phyloP scores from a whole-genome alignment of 2,329 filamentous ascomycete species.

The Passalora sequoiae region DNA sequence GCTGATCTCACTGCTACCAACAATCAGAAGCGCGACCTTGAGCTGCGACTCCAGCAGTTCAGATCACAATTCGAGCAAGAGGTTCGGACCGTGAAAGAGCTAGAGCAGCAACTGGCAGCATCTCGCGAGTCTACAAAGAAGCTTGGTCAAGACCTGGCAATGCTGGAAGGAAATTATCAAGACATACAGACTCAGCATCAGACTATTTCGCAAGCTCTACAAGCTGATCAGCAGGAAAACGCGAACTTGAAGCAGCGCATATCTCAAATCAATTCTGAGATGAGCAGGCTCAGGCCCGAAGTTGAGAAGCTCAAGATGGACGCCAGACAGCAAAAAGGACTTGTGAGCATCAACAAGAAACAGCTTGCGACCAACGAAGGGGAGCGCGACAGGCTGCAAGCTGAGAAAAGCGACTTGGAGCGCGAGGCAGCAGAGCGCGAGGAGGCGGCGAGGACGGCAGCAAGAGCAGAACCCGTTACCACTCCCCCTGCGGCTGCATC shows the following conservation, averaged over 20 bases:
- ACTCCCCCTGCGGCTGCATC: conserved; percentile 14
- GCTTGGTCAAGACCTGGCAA: conserved; percentile 74
- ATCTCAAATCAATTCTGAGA: conserved; percentile 72
- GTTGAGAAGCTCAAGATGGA: conserved; percentile 91
- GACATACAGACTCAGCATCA: conserved; percentile 80
- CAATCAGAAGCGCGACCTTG: conserved; percentile 88
- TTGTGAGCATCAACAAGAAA: conserved; percentile 98
- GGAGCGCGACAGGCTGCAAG: conserved; percentile 81
- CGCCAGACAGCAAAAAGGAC: conserved; percentile 88
- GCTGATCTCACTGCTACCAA: conserved; percentile 75
- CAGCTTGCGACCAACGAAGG: conserved; percentile 84
- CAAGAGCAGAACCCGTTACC: conserved; percentile 15
- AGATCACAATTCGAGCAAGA: conserved; percentile 89
- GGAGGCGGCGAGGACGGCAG: conserved; percentile 16
- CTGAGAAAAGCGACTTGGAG: conserved; percentile 71
- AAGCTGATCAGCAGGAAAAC: conserved; percentile 87
- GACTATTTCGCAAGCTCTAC: conserved; percentile 66
- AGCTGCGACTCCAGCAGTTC: conserved; percentile 79
- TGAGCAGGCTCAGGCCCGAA: conserved; percentile 77
- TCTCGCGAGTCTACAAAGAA: conserved; percentile 78
- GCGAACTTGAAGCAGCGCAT: conserved; percentile 80
- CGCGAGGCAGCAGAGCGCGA: conserved; percentile 33
- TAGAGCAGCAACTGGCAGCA: conserved; percentile 75
- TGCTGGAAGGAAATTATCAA: conserved; percentile 73
- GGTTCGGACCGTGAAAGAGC: conserved; percentile 72